Evolutionary conservation across 2,329 filamentous ascomycete species (phyloP).

Genomic region (Monosporascus sp.): DNA sequence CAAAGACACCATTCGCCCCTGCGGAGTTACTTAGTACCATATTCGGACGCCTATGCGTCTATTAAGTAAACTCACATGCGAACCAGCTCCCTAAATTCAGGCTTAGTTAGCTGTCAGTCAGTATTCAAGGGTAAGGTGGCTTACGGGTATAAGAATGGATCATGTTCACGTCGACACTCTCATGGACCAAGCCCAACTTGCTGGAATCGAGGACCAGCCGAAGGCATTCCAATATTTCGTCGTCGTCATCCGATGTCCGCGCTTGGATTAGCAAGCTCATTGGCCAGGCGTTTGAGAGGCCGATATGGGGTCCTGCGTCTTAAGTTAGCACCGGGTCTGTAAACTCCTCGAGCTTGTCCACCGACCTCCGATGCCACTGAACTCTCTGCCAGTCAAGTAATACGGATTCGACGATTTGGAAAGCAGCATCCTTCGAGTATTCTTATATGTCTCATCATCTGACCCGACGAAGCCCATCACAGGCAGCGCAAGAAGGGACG

Average conservation of each 20-base stretch:
- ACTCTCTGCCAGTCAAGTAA: constrained; percentile 69
- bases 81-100: constrained; percentile 71
- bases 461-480: constrained; percentile 67
- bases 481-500: constrained; percentile 72
- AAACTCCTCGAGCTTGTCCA: constrained; percentile 8
- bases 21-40: constrained; percentile 9
- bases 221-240: constrained; percentile 72
- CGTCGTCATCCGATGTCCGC: constrained; percentile 78
- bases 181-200: constrained; percentile 77
- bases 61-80: constrained; percentile 51
- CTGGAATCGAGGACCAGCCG: constrained; percentile 70
- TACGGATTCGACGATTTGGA: constrained; percentile 79
- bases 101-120: constrained; percentile 7
- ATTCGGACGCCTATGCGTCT: neutral
- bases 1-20: constrained; percentile 94
- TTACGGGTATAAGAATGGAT: constrained; percentile 65
- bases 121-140: constrained; percentile 18
- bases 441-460: constrained; percentile 70
- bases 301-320: constrained; percentile 58
- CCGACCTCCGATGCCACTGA: constrained; percentile 83
- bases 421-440: constrained; percentile 76
- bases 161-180: constrained; percentile 79
- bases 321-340: constrained; percentile 3
- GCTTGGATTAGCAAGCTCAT: constrained; percentile 92
- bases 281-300: constrained; percentile 88